phyloP scores from a whole-genome alignment of 352 stramenopile genomes.

The Phytophthora pinifolia region DNA sequence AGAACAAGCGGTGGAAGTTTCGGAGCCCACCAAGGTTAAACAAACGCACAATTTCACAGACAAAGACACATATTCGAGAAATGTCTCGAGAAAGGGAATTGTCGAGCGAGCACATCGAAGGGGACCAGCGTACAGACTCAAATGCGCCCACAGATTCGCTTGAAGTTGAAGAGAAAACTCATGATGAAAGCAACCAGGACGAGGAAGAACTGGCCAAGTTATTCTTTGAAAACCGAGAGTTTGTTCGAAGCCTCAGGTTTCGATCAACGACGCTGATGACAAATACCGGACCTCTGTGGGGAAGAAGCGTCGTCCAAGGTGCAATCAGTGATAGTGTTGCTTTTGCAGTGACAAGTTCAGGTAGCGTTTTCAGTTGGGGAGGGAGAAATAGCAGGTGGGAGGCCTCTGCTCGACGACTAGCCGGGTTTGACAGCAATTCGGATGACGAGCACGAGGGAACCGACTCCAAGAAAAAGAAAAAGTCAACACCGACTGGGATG shows the following conservation, averaged over 20 bases:
- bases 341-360: constrained; percentile 80
- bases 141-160: constrained; percentile 23
- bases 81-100: constrained; percentile 16
- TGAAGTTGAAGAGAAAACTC: constrained; percentile 23
- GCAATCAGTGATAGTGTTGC: constrained; percentile 86
- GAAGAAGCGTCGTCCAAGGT: constrained; percentile 75
- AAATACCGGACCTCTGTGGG: constrained; percentile 92
- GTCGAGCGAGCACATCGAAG: constrained; percentile 6
- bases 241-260: constrained; percentile 70
- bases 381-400: constrained; percentile 62
- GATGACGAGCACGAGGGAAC: constrained; percentile 21
- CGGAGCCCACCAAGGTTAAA: constrained; percentile 66
- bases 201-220: constrained; percentile 60
- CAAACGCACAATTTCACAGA: constrained; percentile 30
- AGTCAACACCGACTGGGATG: constrained; percentile 8
- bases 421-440: constrained; percentile 35
- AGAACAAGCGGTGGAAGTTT: constrained; percentile 74
- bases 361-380: constrained; percentile 91
- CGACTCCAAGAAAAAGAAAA: constrained; percentile 13
- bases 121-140: constrained; percentile 4
- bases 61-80: constrained; percentile 27
- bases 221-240: constrained; percentile 69
- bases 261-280: constrained; percentile 66
- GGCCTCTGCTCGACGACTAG: constrained; percentile 15
- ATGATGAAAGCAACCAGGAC: constrained; percentile 32